Percentiles rank a stretch among this genome's conserved stretches.
These are phyloP conservation scores for Petunia hybrid DNA, from an alignment of 305 asterid genomes.

Conservation along the genomic window DNA sequence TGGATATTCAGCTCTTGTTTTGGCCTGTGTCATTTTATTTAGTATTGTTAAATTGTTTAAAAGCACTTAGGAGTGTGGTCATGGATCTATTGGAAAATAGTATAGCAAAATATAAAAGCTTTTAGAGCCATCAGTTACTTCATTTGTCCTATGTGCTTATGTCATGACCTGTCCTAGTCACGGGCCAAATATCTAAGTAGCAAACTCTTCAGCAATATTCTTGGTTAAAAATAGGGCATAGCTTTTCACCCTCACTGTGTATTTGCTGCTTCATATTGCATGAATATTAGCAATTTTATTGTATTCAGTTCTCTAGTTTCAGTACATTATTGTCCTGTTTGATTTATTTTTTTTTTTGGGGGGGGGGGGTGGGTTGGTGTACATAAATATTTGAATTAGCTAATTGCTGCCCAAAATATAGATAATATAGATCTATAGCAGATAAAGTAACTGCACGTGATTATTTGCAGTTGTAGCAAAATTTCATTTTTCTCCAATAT, in stretches of 20 bases:
- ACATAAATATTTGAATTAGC: background rate
- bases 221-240: slow-evolving; percentile 1
- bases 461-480: background rate
- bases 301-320: slow-evolving; percentile 4
- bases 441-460: background rate
- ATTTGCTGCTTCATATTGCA: background rate
- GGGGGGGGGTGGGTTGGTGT: background rate
- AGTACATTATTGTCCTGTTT: background rate
- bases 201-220: slow-evolving; percentile 17
- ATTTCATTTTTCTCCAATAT: background rate
- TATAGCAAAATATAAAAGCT: background rate
- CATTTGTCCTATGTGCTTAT: slow-evolving; percentile 27
- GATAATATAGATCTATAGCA: background rate
- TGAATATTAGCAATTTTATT: background rate
- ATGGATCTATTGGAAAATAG: slow-evolving; percentile 25
- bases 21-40: background rate
- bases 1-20: background rate
- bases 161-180: slow-evolving; percentile 35
- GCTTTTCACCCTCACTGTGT: background rate
- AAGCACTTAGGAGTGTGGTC: background rate
- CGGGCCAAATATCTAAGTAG: slow-evolving; percentile 33
- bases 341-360: background rate
- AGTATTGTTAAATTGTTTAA: background rate
- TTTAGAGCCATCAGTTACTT: slow-evolving; percentile 3
- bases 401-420: background rate